Percentiles rank a stretch among this genome's conserved stretches.
These are phyloP conservation scores for Stachybotrys elegans DNA, from an alignment of 2,329 filamentous ascomycete species.

Conservation along the genomic window DNA sequence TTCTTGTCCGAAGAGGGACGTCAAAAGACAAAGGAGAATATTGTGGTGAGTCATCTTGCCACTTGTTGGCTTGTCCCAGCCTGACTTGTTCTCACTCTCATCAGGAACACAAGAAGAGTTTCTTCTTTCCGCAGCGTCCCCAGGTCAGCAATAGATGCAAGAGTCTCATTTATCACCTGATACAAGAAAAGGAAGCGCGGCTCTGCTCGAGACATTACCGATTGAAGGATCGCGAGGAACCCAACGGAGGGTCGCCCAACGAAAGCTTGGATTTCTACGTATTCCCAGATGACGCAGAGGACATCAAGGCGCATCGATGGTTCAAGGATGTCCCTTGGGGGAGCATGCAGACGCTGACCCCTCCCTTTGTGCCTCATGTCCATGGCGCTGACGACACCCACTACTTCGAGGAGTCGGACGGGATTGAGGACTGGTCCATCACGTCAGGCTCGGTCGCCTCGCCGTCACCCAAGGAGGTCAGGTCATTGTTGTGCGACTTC, in stretches of 20 bases:
- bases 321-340: conserved; percentile 79
- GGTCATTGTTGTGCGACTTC: conserved; percentile 30
- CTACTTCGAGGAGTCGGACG: conserved; percentile 83
- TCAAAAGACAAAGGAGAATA: conserved; percentile 79
- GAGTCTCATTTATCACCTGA: conserved; percentile 67
- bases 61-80: no score
- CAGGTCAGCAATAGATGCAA: conserved; percentile 66
- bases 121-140: conserved; percentile 65
- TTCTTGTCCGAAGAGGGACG: conserved; percentile 77
- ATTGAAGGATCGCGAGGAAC: conserved; percentile 49
- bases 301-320: conserved; percentile 86
- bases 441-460: conserved; percentile 32
- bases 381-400: conserved; percentile 66
- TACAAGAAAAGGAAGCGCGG: conserved; percentile 69
- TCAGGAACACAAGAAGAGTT: conserved; percentile 64
- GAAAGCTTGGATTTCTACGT: conserved; percentile 54
- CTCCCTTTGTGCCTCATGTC: conserved; percentile 77
- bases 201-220: conserved; percentile 74
- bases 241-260: conserved; percentile 7
- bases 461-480: conserved; percentile 24
- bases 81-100: no score
- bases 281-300: conserved; percentile 76
- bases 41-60: conserved; percentile 56
- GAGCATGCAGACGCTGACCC: conserved; percentile 61
- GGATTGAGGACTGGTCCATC: conserved; percentile 59